These are phyloP conservation scores for Zygoascus sp. DNA, from an alignment of 1,139 yeast species.

Conservation along the genomic window DNA sequence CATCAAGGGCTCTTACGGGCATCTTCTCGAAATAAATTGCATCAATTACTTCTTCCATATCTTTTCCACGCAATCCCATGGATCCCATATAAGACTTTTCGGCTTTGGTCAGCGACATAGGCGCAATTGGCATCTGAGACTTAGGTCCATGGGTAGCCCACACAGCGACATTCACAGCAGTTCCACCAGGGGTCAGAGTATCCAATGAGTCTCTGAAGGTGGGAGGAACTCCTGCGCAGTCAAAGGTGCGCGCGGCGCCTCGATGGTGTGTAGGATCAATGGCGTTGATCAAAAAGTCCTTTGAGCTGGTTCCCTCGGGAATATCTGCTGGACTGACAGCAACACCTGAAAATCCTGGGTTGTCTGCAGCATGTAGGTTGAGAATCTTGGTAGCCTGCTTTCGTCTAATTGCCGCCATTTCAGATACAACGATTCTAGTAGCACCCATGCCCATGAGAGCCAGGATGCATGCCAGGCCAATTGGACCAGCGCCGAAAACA, in stretches of 20 bases:
- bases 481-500: slow-evolving; percentile 61
- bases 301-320: slow-evolving; percentile 25
- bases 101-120: slow-evolving; percentile 44
- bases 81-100: slow-evolving; percentile 47
- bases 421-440: slow-evolving; percentile 12
- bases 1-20: slow-evolving; percentile 37
- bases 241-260: slow-evolving; percentile 56
- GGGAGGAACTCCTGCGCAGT: slow-evolving; percentile 57
- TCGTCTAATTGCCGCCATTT: slow-evolving; percentile 14
- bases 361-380: slow-evolving; percentile 36
- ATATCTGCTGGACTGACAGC: slow-evolving; percentile 28
- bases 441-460: slow-evolving; percentile 14
- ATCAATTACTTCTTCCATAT: slow-evolving; percentile 46
- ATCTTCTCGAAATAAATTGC: slow-evolving; percentile 44
- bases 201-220: slow-evolving; percentile 51
- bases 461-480: slow-evolving; percentile 38
- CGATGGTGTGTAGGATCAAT: slow-evolving; percentile 40
- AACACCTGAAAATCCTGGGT: slow-evolving; percentile 11
- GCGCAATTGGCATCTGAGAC: slow-evolving; percentile 38
- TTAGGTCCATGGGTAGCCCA: slow-evolving; percentile 44
- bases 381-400: slow-evolving; percentile 16
- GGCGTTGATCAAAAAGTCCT: slow-evolving; percentile 26
- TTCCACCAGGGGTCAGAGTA: slow-evolving; percentile 54
- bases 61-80: slow-evolving; percentile 45
- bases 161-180: slow-evolving; percentile 57